These are phyloP conservation scores for Pyrrhoderma noxium DNA, from an alignment of 1,284 basidiomycete genomes.

Conservation along the genomic window DNA sequence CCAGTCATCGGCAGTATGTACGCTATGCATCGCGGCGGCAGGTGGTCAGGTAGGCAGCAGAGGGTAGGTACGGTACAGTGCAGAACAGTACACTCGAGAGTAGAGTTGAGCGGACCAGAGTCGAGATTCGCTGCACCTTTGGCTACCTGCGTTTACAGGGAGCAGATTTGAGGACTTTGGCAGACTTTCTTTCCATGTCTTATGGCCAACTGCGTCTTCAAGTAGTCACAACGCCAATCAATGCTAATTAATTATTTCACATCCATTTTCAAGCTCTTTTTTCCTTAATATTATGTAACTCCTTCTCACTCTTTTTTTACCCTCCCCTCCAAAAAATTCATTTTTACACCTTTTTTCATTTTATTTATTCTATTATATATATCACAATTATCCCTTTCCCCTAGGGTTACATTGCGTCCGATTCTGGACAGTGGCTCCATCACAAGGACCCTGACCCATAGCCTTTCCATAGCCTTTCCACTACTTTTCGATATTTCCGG, in stretches of 20 bases:
- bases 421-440: constrained; percentile 2
- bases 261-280: no score
- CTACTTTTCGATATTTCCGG: constrained; percentile 1
- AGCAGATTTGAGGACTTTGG: no score
- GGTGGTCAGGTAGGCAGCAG: not conserved
- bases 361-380: constrained; percentile 4
- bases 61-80: not conserved
- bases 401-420: constrained; percentile 1
- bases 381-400: no score
- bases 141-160: no score
- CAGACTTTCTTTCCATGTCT: no score
- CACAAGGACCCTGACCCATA: constrained; percentile 4
- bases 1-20: no score
- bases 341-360: constrained; percentile 5
- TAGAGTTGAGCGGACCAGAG: no score
- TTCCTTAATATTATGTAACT: not conserved
- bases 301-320: constrained; percentile 7
- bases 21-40: not conserved
- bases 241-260: no score
- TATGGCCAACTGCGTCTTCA: no score
- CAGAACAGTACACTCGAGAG: no score
- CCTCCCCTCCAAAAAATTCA: constrained; percentile 6
- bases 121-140: no score
- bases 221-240: no score
- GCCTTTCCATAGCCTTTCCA: constrained; percentile 19